Conservation (phyloP, 1,284 basidiomycete species). For the Ustilago sp. region DNA sequence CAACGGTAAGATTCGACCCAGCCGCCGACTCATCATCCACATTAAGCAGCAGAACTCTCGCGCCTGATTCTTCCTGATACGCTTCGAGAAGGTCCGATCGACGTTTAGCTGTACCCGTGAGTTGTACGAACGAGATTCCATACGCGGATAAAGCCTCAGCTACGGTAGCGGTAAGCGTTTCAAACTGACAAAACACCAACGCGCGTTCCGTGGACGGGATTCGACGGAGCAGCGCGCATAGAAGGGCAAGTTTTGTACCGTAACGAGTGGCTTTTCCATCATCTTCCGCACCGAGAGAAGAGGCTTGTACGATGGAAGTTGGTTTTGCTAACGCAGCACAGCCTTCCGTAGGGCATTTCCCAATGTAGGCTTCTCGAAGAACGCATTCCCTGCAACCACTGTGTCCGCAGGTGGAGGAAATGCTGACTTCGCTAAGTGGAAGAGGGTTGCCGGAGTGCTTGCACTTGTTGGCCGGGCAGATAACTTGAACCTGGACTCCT, state of each 20-base stretch:
- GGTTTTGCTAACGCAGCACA: constrained; percentile 55
- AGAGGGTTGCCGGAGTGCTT: constrained; percentile 24
- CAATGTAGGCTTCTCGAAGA: constrained; percentile 52
- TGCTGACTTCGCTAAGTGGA: constrained; percentile 39
- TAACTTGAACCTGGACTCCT: constrained; percentile 32
- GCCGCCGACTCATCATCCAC: constrained; percentile 94
- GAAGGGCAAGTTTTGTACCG: constrained; percentile 87
- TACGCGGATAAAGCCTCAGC: constrained; percentile 81
- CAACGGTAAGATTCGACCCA: constrained; percentile 89
- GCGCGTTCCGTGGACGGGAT: constrained; percentile 83
- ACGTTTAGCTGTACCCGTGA: constrained; percentile 78
- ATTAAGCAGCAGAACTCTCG: constrained; percentile 84
- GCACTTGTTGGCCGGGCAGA: constrained; percentile 47
- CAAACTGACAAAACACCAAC: constrained; percentile 93
- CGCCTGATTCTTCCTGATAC: constrained; percentile 78
- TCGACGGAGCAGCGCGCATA: constrained; percentile 83
- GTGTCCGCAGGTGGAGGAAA: constrained; percentile 58
- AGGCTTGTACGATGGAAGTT: constrained; percentile 50
- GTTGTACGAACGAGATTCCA: constrained; percentile 81
- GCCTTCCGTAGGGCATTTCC: constrained; percentile 50
- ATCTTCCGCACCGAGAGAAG: constrained; percentile 51
- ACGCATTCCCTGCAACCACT: constrained; percentile 50
- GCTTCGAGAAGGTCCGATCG: constrained; percentile 49
- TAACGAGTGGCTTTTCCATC: constrained; percentile 77
- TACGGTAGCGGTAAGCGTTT: constrained; percentile 89